phyloP scores from a whole-genome alignment of 495 filamentous ascomycete genomes.

The Aspergillus diversus region DNA sequence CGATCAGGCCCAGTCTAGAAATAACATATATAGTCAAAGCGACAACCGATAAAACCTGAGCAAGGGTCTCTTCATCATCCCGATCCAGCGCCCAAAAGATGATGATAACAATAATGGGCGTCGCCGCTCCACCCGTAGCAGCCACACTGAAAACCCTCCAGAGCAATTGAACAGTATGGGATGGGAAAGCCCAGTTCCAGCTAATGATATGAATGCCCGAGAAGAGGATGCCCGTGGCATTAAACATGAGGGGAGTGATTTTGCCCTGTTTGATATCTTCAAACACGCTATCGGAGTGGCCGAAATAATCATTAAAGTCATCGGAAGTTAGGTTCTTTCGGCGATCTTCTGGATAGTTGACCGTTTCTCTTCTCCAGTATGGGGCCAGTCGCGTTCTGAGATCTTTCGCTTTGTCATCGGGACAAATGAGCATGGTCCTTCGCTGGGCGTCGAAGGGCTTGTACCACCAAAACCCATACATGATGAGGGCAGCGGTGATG shows the following conservation, averaged over 20 bases:
- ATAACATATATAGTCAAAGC: too few relatives aligned
- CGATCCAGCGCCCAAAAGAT: too few relatives aligned
- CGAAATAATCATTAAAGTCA: background rate
- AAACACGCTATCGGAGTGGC: background rate
- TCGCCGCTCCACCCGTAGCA: background rate
- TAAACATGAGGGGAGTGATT: background rate
- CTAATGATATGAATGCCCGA: background rate
- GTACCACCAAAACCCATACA: conserved; percentile 44
- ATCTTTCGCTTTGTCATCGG: background rate
- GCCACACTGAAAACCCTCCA: background rate
- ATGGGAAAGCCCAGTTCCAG: background rate
- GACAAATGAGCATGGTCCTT: background rate
- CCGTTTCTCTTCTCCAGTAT: too few relatives aligned
- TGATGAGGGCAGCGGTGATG: conserved; percentile 36
- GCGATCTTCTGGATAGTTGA: too few relatives aligned
- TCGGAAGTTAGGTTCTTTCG: background rate
- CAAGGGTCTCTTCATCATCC: too few relatives aligned
- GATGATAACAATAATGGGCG: too few relatives aligned
- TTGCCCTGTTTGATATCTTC: background rate
- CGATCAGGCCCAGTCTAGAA: background rate
- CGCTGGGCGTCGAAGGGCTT: conserved; percentile 26
- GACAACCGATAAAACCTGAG: too few relatives aligned
- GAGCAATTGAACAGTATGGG: background rate
- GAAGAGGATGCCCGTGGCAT: background rate
- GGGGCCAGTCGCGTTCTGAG: background rate